These are phyloP conservation scores for Pezicula rhizophila DNA, from an alignment of 2,329 filamentous ascomycete genomes.

Conservation along the genomic window DNA sequence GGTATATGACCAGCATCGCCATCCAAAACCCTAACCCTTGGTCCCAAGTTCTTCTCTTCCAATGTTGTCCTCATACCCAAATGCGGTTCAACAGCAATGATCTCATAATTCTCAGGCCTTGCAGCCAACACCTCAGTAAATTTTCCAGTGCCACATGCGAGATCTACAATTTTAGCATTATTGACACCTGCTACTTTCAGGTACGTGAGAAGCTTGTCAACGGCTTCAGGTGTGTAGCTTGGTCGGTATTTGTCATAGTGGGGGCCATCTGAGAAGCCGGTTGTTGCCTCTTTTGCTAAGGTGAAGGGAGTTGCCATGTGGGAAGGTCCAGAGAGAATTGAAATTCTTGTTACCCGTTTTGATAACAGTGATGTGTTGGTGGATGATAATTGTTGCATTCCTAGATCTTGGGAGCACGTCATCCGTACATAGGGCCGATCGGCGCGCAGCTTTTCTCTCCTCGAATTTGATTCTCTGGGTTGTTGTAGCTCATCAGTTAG, in stretches of 20 bases:
- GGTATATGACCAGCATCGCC: conserved; percentile 55
- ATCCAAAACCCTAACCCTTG: conserved; percentile 38
- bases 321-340: background rate
- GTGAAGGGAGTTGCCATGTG: conserved; percentile 9
- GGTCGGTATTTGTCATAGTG: conserved; percentile 65
- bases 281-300: conserved; percentile 17
- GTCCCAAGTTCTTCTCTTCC: conserved; percentile 47
- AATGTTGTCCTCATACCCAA: conserved; percentile 59
- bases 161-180: conserved; percentile 50
- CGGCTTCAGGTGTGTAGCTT: conserved; percentile 54
- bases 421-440: too few species aligned
- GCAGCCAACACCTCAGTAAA: conserved; percentile 58
- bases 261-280: conserved; percentile 57
- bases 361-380: background rate
- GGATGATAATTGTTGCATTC: background rate
- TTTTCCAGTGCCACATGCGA: conserved; percentile 65
- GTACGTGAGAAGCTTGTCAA: conserved; percentile 50
- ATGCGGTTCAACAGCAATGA: conserved; percentile 61
- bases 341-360: background rate
- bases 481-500: background rate
- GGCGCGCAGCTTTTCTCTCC: too few species aligned
- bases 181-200: conserved; percentile 43
- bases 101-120: conserved; percentile 50
- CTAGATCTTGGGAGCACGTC: background rate
- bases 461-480: too few species aligned